These are phyloP conservation scores for Mucor lusitanicus DNA, from an alignment of 371 early-diverging fungal genomes.

Conservation along the genomic window DNA sequence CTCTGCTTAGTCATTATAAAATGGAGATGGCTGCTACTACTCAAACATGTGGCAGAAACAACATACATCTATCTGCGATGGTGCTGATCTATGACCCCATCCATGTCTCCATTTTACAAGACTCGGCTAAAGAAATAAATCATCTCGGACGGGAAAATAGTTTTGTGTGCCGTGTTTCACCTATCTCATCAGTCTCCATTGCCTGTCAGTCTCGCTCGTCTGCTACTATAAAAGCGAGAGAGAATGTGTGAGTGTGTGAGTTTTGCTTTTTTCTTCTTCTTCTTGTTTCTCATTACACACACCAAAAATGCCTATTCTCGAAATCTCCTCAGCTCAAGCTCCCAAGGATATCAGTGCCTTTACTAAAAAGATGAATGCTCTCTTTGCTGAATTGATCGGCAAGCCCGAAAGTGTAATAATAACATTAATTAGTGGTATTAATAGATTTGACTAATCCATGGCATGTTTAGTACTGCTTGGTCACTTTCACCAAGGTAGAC, in stretches of 20 bases:
- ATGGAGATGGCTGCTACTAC: no score
- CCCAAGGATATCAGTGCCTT: constrained; percentile 44
- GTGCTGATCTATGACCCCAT: no score
- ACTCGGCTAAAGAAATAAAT: not conserved
- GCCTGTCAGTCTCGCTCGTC: no score
- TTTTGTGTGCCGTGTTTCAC: not conserved
- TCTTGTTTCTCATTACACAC: not conserved
- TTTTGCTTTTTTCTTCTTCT: constrained; percentile 7
- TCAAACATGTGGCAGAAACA: no score
- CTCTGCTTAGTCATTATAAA: no score
- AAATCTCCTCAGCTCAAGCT: constrained; percentile 34
- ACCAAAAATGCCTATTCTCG: constrained; percentile 45
- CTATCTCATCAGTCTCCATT: not conserved
- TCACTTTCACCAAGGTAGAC: constrained; percentile 44
- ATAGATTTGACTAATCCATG: not conserved
- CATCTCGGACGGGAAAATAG: not conserved
- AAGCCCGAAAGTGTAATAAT: constrained; percentile 55
- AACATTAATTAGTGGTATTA: not conserved
- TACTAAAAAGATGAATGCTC: constrained; percentile 27
- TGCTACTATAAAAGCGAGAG: no score
- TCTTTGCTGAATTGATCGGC: constrained; percentile 46
- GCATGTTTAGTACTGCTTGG: constrained; percentile 37
- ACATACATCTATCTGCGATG: not conserved
- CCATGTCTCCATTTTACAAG: no score
- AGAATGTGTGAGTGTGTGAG: not conserved